These are phyloP conservation scores for Elsinoe fawcettii DNA, from an alignment of 2,329 filamentous ascomycete species.

Conservation along the genomic window DNA sequence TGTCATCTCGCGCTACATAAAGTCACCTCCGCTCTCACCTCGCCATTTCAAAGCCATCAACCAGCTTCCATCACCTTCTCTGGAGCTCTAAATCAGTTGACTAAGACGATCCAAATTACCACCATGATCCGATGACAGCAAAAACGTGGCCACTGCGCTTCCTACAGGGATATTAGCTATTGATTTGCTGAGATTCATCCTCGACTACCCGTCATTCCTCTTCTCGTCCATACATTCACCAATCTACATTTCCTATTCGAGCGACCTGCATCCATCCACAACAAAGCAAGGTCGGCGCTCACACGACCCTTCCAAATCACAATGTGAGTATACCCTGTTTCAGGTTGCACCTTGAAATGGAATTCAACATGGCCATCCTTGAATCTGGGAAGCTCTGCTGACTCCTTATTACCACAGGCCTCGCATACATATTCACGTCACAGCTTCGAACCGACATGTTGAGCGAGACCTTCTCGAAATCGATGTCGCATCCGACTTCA, in stretches of 20 bases:
- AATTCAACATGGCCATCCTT: neutral
- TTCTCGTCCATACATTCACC: conserved; percentile 2
- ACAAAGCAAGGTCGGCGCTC: conserved; percentile 19
- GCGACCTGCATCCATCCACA: conserved; percentile 23
- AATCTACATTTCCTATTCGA: conserved; percentile 19
- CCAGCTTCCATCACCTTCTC: conserved; percentile 6
- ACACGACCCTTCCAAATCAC: conserved; percentile 10
- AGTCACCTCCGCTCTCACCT: neutral
- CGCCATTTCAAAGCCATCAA: neutral
- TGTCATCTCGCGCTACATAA: neutral
- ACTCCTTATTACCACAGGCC: conserved; percentile 45
- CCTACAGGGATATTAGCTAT: conserved; percentile 3
- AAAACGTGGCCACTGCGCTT: conserved; percentile 8
- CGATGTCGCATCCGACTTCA: conserved; percentile 75
- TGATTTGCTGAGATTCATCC: conserved; percentile 6
- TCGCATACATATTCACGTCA: conserved; percentile 78
- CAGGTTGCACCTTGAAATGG: neutral
- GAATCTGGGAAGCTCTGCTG: neutral
- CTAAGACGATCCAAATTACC: conserved; percentile 1
- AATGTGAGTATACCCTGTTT: conserved; percentile 4
- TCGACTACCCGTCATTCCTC: conserved; percentile 5
- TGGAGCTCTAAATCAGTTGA: conserved; percentile 8
- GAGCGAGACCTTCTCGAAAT: conserved; percentile 72
- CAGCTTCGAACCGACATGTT: conserved; percentile 57
- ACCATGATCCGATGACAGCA: conserved; percentile 4